These are phyloP conservation scores for Pezicula rhizophila DNA, from an alignment of 2,329 filamentous ascomycete species.

Conservation along the genomic window DNA sequence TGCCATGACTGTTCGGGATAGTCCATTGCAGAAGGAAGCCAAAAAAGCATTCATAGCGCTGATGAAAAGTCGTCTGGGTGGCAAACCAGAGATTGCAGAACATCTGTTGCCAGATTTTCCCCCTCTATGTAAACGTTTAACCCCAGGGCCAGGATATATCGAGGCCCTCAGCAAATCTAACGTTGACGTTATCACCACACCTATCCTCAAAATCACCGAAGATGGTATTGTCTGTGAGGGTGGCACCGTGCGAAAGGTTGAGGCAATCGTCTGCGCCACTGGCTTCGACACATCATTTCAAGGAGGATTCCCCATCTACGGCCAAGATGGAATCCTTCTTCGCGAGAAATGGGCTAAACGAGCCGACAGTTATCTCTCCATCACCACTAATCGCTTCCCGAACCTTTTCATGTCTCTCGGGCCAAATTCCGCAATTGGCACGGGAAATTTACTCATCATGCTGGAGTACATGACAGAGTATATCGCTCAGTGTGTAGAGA, in stretches of 20 bases:
- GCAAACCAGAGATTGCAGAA: conserved; percentile 32
- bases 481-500: conserved; percentile 22
- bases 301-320: conserved; percentile 31
- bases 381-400: conserved; percentile 20
- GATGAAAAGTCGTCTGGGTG: conserved; percentile 35
- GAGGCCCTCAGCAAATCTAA: conserved; percentile 32
- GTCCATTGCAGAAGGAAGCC: conserved; percentile 30
- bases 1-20: conserved; percentile 30
- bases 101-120: conserved; percentile 33
- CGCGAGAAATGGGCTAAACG: conserved; percentile 19
- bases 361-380: conserved; percentile 20
- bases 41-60: conserved; percentile 27
- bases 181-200: conserved; percentile 37
- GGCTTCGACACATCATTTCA: no score
- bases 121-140: conserved; percentile 37
- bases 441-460: conserved; percentile 19
- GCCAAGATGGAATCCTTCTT: conserved; percentile 21
- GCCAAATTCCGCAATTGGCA: conserved; percentile 21
- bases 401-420: conserved; percentile 26
- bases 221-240: conserved; percentile 26
- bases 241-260: conserved; percentile 25
- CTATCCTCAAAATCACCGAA: conserved; percentile 36
- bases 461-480: conserved; percentile 22
- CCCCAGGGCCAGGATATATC: conserved; percentile 36
- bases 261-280: conserved; percentile 33